These are phyloP conservation scores for Holtermannia corniformis DNA, from an alignment of 768 basidiomycete genomes.

Conservation along the genomic window DNA sequence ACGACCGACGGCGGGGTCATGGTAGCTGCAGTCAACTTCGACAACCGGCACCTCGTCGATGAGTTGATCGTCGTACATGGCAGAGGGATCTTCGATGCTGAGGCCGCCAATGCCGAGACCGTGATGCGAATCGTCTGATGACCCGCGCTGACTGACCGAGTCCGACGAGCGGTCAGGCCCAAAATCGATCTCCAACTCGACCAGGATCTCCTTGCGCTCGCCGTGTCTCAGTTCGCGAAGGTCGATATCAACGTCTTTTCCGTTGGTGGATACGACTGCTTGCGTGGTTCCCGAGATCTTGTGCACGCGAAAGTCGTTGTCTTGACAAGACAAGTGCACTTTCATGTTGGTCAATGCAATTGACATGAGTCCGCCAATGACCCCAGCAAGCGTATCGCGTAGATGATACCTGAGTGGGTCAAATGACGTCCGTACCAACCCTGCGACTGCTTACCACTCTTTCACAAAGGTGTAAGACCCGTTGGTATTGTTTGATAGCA, in stretches of 20 bases:
- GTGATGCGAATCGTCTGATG: neutral
- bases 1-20: conserved; percentile 75
- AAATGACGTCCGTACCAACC: neutral
- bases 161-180: neutral
- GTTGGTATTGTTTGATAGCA: conserved; percentile 95
- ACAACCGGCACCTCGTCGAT: conserved; percentile 95
- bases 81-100: conserved; percentile 16
- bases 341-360: conserved; percentile 89
- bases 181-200: conserved; percentile 79
- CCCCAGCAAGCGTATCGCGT: conserved; percentile 81
- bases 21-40: conserved; percentile 91
- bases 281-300: conserved; percentile 87
- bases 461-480: conserved; percentile 97
- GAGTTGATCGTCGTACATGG: conserved; percentile 75
- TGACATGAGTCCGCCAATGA: conserved; percentile 92
- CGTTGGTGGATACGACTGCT: conserved; percentile 79
- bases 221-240: conserved; percentile 88
- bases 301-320: conserved; percentile 80
- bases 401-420: conserved; percentile 61
- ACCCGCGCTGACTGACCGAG: neutral
- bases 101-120: conserved; percentile 21
- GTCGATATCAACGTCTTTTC: conserved; percentile 89
- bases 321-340: conserved; percentile 86
- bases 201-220: conserved; percentile 94
- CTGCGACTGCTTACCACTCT: conserved; percentile 54